Evolutionary conservation across 2,329 filamentous ascomycete species (phyloP).

Genomic region (Cephalotrichum gorgonifer): DNA sequence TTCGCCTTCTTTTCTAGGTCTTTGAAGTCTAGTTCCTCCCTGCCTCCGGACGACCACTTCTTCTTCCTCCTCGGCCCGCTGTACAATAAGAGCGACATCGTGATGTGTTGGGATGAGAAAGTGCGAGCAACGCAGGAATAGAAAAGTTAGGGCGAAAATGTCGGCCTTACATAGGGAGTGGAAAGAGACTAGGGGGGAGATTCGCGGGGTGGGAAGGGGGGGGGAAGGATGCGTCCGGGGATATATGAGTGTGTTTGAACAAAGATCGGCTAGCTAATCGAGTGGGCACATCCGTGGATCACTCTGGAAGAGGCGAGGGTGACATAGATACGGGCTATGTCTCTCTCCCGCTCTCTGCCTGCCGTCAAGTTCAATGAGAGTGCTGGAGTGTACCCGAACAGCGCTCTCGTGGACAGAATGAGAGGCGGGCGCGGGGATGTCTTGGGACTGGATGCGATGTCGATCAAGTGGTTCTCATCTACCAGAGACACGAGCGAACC

Average conservation of each 20-base stretch:
- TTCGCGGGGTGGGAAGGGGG: background rate
- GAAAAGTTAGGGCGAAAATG: background rate
- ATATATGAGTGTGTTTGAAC: background rate
- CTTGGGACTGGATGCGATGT: background rate
- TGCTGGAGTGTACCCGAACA: background rate
- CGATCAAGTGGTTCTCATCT: slow-evolving; percentile 2
- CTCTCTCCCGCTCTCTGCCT: background rate
- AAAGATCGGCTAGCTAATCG: background rate
- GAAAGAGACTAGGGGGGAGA: background rate
- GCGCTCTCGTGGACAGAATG: background rate
- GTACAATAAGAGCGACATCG: slow-evolving; percentile 4
- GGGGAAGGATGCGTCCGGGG: background rate
- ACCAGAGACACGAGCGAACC: background rate
- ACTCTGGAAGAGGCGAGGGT: background rate
- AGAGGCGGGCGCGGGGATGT: background rate
- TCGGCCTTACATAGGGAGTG: too few species aligned
- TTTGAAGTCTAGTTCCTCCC: background rate
- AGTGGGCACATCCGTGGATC: background rate
- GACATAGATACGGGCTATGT: background rate
- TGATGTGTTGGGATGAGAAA: background rate
- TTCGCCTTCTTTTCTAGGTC: slow-evolving; percentile 2
- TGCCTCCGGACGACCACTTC: background rate
- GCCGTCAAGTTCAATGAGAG: background rate
- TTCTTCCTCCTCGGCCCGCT: slow-evolving; percentile 2
- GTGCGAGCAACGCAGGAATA: background rate